Evolutionary conservation across 2,329 filamentous ascomycete species (phyloP).

Genomic region (Penicillium capsulatum): DNA sequence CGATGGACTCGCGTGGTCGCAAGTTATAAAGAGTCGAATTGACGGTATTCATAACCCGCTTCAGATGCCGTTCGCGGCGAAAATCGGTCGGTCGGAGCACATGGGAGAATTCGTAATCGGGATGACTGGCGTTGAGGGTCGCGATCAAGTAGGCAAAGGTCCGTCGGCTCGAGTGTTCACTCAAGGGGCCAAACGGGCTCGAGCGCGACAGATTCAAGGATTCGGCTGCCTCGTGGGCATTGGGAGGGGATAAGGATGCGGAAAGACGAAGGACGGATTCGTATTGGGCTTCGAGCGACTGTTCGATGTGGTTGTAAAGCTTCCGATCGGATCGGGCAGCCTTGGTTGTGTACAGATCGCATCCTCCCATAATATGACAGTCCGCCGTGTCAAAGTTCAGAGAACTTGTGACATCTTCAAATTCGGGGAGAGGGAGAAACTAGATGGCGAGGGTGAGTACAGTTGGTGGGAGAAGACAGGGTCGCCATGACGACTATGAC

Average conservation of each 20-base stretch:
- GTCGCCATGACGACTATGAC: slow-evolving; percentile 7
- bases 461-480: neutral
- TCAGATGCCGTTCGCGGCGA: slow-evolving; percentile 73
- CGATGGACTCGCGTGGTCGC: slow-evolving; percentile 56
- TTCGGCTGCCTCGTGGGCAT: slow-evolving; percentile 64
- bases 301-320: slow-evolving; percentile 91
- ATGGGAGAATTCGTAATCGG: slow-evolving; percentile 96
- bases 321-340: slow-evolving; percentile 95
- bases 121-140: slow-evolving; percentile 90
- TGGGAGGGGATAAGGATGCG: slow-evolving; percentile 79
- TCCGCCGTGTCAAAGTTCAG: slow-evolving; percentile 95
- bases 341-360: slow-evolving; percentile 96
- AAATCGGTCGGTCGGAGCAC: slow-evolving; percentile 87
- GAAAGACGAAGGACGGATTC: slow-evolving; percentile 81
- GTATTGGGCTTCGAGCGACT: slow-evolving; percentile 85
- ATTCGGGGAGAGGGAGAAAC: slow-evolving; percentile 88
- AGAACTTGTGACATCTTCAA: slow-evolving; percentile 85
- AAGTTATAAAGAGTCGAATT: slow-evolving; percentile 86
- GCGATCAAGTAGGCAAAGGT: slow-evolving; percentile 96
- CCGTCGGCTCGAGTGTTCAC: slow-evolving; percentile 79
- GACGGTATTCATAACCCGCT: slow-evolving; percentile 77
- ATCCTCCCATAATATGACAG: slow-evolving; percentile 85
- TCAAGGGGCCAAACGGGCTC: slow-evolving; percentile 87
- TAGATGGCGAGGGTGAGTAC: slow-evolving; percentile 40
- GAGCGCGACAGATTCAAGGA: slow-evolving; percentile 73